phyloP scores from a whole-genome alignment of 1,284 basidiomycete species.

The Leccinum subrobustum region DNA sequence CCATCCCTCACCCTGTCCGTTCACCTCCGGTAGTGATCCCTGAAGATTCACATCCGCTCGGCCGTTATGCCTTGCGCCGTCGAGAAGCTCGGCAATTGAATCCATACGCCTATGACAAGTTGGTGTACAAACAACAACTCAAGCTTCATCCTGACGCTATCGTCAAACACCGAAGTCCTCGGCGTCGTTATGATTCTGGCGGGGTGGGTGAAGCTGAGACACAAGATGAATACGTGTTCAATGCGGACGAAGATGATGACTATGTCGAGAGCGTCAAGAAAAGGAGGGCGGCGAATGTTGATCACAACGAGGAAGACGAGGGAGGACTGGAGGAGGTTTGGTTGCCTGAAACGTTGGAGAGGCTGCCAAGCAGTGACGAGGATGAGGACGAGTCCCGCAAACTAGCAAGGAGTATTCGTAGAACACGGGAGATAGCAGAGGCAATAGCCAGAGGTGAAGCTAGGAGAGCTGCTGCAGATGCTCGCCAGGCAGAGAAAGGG shows the following conservation, averaged over 20 bases:
- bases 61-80: slow-evolving; percentile 50
- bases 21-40: slow-evolving; percentile 8
- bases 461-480: slow-evolving; percentile 12
- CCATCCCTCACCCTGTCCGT: not conserved
- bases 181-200: slow-evolving; percentile 8
- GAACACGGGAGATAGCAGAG: slow-evolving; percentile 26
- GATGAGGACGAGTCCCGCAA: slow-evolving; percentile 35
- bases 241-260: slow-evolving; percentile 27
- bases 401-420: slow-evolving; percentile 25
- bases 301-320: slow-evolving; percentile 2
- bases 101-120: slow-evolving; percentile 53
- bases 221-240: slow-evolving; percentile 26
- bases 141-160: slow-evolving; percentile 56
- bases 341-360: slow-evolving; percentile 35
- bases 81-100: slow-evolving; percentile 51
- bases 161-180: slow-evolving; percentile 42
- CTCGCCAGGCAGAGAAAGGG: slow-evolving; percentile 9
- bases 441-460: slow-evolving; percentile 16
- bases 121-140: slow-evolving; percentile 47
- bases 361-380: slow-evolving; percentile 39
- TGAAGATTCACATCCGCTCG: slow-evolving; percentile 21
- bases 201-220: slow-evolving; percentile 29
- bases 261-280: slow-evolving; percentile 21
- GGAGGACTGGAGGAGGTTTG: slow-evolving; percentile 10
- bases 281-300: slow-evolving; percentile 9